phyloP scores from a whole-genome alignment of 768 basidiomycete genomes.

The Lactarius psammicola region DNA sequence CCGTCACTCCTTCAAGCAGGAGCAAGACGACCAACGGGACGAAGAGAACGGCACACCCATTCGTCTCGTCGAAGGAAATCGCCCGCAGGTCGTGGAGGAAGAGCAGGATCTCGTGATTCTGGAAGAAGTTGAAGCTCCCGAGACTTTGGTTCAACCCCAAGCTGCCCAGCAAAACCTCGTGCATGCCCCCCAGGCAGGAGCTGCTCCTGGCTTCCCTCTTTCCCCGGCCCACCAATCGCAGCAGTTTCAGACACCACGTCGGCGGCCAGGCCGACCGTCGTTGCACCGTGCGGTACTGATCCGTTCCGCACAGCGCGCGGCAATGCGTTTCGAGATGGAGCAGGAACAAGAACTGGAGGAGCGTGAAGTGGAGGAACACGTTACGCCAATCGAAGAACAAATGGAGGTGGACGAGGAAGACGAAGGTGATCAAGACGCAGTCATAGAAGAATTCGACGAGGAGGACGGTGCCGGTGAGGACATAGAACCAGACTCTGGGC shows the following conservation, averaged over 20 bases:
- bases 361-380: slow-evolving; percentile 26
- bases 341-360: slow-evolving; percentile 51
- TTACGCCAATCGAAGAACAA: slow-evolving; percentile 24
- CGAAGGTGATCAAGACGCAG: slow-evolving; percentile 17
- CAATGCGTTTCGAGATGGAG: slow-evolving; percentile 51
- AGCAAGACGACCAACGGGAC: slow-evolving; percentile 39
- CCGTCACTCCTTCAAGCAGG: slow-evolving; percentile 18
- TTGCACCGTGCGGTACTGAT: slow-evolving; percentile 71
- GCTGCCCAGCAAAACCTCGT: slow-evolving; percentile 21
- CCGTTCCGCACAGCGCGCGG: slow-evolving; percentile 63
- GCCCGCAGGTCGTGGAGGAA: slow-evolving; percentile 67
- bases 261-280: slow-evolving; percentile 41
- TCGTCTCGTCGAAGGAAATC: slow-evolving; percentile 61
- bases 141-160: slow-evolving; percentile 21
- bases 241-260: slow-evolving; percentile 31
- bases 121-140: slow-evolving; percentile 54
- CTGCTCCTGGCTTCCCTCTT: slow-evolving; percentile 19
- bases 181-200: slow-evolving; percentile 19
- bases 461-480: slow-evolving; percentile 32
- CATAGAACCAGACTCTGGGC: slow-evolving; percentile 33
- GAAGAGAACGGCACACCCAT: slow-evolving; percentile 47
- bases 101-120: slow-evolving; percentile 69
- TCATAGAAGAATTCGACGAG: slow-evolving; percentile 18
- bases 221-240: slow-evolving; percentile 29
- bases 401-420: slow-evolving; percentile 27